These are phyloP conservation scores for Adansonia rubrostipa DNA, from an alignment of 441 rosid species.

Conservation along the genomic window DNA sequence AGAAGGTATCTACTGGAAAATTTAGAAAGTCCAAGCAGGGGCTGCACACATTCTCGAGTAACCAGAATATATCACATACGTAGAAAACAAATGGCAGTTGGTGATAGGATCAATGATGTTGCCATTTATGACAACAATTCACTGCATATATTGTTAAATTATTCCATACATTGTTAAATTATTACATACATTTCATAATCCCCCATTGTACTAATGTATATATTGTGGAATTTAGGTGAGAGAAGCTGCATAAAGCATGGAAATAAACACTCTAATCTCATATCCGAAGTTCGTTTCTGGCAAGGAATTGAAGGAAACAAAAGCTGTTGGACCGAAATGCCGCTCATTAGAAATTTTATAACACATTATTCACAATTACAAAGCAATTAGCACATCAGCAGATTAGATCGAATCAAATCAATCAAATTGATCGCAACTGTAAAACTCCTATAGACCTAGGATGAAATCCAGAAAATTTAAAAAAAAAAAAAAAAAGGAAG, in stretches of 20 bases:
- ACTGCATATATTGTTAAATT: background rate
- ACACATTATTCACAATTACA: background rate
- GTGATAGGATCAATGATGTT: background rate
- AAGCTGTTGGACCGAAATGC: background rate
- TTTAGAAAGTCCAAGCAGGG: background rate
- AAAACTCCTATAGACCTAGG: background rate
- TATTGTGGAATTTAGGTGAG: background rate
- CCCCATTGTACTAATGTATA: background rate
- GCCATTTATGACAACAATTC: background rate
- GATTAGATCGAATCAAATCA: background rate
- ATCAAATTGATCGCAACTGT: no score
- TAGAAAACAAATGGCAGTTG: background rate
- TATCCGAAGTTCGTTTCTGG: background rate
- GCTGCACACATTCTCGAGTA: slow-evolving; percentile 12
- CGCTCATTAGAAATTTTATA: slow-evolving; percentile 7
- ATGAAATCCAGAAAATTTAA: background rate
- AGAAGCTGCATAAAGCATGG: background rate
- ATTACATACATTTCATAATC: background rate
- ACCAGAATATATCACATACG: background rate
- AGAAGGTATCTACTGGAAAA: slow-evolving; percentile 10
- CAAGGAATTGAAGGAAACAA: slow-evolving; percentile 10
- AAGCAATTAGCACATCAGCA: background rate
- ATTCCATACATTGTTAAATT: background rate
- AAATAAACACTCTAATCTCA: slow-evolving; percentile 1
- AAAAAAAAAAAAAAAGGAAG: background rate